Base-by-base conservation (phyloP, 2,329 filamentous ascomycete species). In the Claviceps sp. region DNA sequence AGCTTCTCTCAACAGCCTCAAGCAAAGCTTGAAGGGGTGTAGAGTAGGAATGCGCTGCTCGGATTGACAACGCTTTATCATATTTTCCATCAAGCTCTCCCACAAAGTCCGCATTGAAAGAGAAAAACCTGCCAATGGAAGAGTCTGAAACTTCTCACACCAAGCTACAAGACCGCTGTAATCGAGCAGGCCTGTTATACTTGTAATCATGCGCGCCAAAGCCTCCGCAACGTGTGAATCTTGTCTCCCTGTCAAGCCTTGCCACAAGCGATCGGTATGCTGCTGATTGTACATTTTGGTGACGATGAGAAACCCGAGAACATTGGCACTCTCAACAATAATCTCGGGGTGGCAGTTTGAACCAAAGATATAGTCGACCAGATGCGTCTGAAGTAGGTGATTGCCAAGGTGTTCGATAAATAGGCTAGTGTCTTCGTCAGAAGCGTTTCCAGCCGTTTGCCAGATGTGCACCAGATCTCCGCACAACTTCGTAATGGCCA, bases 341-440 rank as follows among this genome's bases (percentile, higher is more conserved):
- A 97, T 81, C 62, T 95, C 89, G 1, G 90, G 89, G 62, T 97
- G 93, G 37, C 91, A 96, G 52, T 89, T 89, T 14, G 91, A 82
- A 2, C 91, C 88, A 50, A 96, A 78, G 46, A 98, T 82, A 66
- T 96, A 97, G 54, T 89, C 81, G 24, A 95, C 79, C 26, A 97
- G 72, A 50, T 82, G 81, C 41, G 85, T 84, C 6, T 75, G 70
- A 16, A 84, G 73, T 38, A 97, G 72, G 57, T 87, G 84, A 24
- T 78, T 72, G 5, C 87, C 81, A 50, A 94, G 71, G 59, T 85
- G 84, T 13, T 77, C 73, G 56, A 91, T 71, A 48, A 87, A 73
- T 1, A 76, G 60, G 2, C 60, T 62, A 56, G 50, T 64, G 54
- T 57, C 63, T n/a, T 69, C 66, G 10, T 68, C 72, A 54, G 58